Evolutionary conservation across 495 filamentous ascomycete genomes (phyloP).

Genomic region (Lasiosphaeria miniovina): DNA sequence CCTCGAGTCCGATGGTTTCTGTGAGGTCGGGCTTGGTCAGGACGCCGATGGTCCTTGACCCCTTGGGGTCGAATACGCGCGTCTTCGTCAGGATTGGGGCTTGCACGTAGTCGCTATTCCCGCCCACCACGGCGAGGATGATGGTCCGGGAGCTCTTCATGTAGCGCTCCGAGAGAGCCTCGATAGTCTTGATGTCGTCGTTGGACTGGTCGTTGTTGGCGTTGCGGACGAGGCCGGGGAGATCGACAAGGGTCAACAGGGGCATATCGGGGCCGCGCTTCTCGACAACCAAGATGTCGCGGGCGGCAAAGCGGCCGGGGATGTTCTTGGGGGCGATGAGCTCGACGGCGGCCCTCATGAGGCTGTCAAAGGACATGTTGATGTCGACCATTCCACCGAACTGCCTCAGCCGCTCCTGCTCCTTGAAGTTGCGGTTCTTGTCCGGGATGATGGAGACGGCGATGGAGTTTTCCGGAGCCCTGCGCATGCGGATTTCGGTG

Average conservation of each 20-base stretch:
- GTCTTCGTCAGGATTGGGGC: conserved; percentile 47
- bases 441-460: conserved; percentile 53
- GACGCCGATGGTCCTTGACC: conserved; percentile 48
- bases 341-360: conserved; percentile 35
- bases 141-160: conserved; percentile 51
- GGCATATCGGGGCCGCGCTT: conserved; percentile 50
- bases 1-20: conserved; percentile 43
- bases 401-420: conserved; percentile 42
- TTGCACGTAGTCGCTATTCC: conserved; percentile 50
- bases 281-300: conserved; percentile 52
- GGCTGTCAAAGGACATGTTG: conserved; percentile 31
- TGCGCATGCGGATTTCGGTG: conserved; percentile 53
- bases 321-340: conserved; percentile 38
- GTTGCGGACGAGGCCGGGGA: conserved; percentile 52
- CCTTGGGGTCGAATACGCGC: conserved; percentile 41
- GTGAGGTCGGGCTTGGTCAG: conserved; percentile 53
- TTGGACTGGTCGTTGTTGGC: conserved; percentile 47
- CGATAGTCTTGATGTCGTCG: conserved; percentile 45
- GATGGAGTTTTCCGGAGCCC: conserved; percentile 42
- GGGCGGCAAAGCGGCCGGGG: conserved; percentile 37
- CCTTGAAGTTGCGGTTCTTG: conserved; percentile 31
- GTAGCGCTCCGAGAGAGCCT: conserved; percentile 45
- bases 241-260: conserved; percentile 56
- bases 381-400: conserved; percentile 38
- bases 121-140: conserved; percentile 52